Evolutionary conservation across 345 rosid genomes (phyloP), one percentile per base, ranked within the genome.

Genomic region (Hibiscus syriacus): DNA sequence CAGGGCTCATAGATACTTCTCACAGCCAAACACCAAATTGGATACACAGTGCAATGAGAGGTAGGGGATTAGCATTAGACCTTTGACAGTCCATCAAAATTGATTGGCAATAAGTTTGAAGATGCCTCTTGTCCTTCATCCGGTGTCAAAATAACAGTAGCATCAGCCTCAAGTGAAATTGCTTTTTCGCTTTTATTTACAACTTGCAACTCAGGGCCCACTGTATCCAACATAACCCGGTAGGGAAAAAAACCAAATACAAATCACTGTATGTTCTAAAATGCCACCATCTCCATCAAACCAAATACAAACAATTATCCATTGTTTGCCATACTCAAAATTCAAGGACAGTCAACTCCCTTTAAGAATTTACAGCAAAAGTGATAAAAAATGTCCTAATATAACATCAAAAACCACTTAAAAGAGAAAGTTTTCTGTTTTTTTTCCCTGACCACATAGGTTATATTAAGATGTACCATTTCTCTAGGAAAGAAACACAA

Each of bases 151-250:
- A 86, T 72, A 55, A 94, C 99, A 61, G 72, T 56, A 22, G 74
- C 99, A 80, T 91, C 90, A 14, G 85, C 92, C 85, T 76, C 64
- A 41, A 94, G 90, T 19, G 92, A 77, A 70, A 94, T 94, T 56
- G 97, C 48, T 65, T 79, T 85, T 83, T 85, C 96, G 53, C 76
- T 75, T 67, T 82, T 91, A 73, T 94, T 94, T 73, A 86, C 74
- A 45, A 94, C 99, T 86, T 89, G 99, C 77, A 94, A 70, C 79
- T 94, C 99, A 8, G 99, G 79, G 39, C 99, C 99, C 30, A 94
- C 99, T 0, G 97, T 91, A 64, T 94, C 99, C 76, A 94, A 78
- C 99, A 94, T 91, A 77, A 94, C 97, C 99, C 91, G 72, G 68
- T 14, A 53, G 5, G 26, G 25, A 50, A 50, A 50, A 50, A 50